phyloP scores from a whole-genome alignment of 768 basidiomycete species.

The Pulveroboletus frians region DNA sequence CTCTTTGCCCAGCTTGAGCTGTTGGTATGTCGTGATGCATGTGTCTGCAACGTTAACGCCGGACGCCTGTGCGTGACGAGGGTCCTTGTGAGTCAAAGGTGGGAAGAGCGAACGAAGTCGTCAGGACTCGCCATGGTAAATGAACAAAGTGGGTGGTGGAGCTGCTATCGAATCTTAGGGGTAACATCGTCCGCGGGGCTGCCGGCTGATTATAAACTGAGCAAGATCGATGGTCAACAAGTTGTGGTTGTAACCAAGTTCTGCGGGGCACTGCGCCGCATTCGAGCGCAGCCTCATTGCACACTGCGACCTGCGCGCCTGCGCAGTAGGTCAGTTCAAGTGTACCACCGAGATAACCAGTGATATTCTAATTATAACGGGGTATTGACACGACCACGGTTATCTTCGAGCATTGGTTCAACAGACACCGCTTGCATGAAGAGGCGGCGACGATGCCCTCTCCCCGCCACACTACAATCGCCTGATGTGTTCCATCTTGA shows the following conservation, averaged over 20 bases:
- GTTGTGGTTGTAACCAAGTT: neutral
- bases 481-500: constrained; percentile 24
- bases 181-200: neutral
- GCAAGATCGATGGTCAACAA: neutral
- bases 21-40: constrained; percentile 37
- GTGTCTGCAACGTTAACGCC: constrained; percentile 45
- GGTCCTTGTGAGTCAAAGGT: neutral
- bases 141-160: neutral
- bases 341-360: neutral
- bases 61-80: constrained; percentile 19
- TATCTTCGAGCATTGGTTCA: neutral
- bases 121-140: constrained; percentile 23
- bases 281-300: neutral
- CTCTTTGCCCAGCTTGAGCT: constrained; percentile 39
- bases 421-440: neutral
- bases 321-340: neutral
- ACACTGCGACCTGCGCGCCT: neutral
- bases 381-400: constrained; percentile 7
- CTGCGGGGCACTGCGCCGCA: constrained; percentile 8
- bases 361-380: neutral
- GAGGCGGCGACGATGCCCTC: neutral
- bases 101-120: neutral
- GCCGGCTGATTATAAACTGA: constrained; percentile 10
- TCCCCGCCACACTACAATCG: neutral
- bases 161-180: constrained; percentile 8